These are phyloP conservation scores for Cryptococcus wingfieldii DNA, from an alignment of 1,284 basidiomycete species.

Conservation along the genomic window DNA sequence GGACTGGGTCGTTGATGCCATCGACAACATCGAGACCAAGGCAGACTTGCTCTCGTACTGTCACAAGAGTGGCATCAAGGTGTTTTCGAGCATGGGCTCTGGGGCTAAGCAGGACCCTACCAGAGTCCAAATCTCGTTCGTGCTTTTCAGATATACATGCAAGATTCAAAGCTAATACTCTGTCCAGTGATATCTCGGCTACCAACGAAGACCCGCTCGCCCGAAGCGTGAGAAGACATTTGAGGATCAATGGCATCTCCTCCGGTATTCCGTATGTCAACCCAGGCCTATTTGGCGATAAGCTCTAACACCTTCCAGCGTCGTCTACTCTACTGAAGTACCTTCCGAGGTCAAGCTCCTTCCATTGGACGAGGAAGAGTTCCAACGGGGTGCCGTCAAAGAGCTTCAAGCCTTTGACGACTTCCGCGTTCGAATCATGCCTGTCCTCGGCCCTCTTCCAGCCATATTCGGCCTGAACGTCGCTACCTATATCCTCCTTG, in stretches of 20 bases:
- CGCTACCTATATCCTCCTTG: constrained; percentile 79
- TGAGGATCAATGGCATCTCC: constrained; percentile 65
- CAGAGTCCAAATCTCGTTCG: constrained; percentile 74
- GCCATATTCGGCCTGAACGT: constrained; percentile 83
- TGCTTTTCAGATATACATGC: not conserved
- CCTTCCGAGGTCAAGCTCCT: constrained; percentile 79
- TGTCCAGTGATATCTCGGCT: constrained; percentile 72
- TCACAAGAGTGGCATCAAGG: constrained; percentile 68
- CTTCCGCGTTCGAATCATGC: constrained; percentile 63
- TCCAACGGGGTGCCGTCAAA: constrained; percentile 80
- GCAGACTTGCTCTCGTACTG: constrained; percentile 83
- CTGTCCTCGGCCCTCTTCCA: constrained; percentile 64
- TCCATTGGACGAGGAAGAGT: constrained; percentile 88
- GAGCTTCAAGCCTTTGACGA: constrained; percentile 90
- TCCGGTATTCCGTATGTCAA: constrained; percentile 65
- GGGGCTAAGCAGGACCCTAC: constrained; percentile 96
- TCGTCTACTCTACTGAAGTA: constrained; percentile 95
- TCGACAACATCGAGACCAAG: constrained; percentile 95
- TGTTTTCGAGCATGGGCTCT: constrained; percentile 96
- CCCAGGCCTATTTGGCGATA: not conserved
- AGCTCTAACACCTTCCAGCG: constrained; percentile 45
- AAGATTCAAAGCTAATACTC: not conserved
- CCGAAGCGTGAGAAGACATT: constrained; percentile 74
- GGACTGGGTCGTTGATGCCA: constrained; percentile 92
- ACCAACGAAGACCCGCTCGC: constrained; percentile 95